These are phyloP conservation scores for Corymbia citriodora DNA, from an alignment of 441 rosid species.

Conservation along the genomic window DNA sequence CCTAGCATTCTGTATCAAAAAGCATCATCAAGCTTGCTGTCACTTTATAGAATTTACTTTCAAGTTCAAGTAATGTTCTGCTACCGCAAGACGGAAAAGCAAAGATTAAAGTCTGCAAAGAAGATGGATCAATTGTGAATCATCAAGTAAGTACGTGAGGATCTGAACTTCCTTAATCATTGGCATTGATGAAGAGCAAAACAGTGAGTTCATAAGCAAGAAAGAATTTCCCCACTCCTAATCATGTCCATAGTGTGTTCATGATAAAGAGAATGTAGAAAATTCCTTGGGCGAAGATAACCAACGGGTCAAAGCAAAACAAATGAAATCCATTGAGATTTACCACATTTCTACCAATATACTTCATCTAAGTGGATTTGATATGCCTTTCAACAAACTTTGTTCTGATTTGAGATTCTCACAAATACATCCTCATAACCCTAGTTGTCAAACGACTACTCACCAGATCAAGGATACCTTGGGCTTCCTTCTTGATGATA, in stretches of 20 bases:
- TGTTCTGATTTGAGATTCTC: not conserved
- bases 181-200: not conserved
- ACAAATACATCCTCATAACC: not conserved
- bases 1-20: not conserved
- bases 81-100: not conserved
- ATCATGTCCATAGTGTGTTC: not conserved
- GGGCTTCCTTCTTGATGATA: conserved; percentile 84
- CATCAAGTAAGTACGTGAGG: not conserved
- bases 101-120: not conserved
- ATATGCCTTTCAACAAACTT: not conserved
- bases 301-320: not conserved
- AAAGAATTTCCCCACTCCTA: not conserved
- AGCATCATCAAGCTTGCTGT: not conserved
- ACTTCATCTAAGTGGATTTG: not conserved
- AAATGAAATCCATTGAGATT: not conserved
- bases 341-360: not conserved
- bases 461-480: conserved; percentile 87
- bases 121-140: not conserved
- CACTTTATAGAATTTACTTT: not conserved
- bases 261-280: not conserved
- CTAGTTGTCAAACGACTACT: conserved; percentile 11
- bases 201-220: not conserved
- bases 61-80: not conserved
- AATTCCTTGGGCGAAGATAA: not conserved
- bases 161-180: not conserved